Conservation (phyloP, 208 protist species). For the Trypanosoma vivax region DNA sequence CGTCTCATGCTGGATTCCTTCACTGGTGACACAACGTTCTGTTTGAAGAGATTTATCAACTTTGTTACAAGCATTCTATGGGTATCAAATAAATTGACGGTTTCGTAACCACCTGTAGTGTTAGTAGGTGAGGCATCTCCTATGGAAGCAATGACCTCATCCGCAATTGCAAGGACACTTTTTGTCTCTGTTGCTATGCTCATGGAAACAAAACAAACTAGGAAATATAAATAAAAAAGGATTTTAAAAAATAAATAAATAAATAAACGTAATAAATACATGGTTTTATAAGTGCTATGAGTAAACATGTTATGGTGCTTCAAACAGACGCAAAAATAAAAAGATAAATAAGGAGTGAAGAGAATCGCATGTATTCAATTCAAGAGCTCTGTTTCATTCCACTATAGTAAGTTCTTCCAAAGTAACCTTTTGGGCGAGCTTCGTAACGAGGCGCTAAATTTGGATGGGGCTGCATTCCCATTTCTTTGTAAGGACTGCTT, state of each 20-base stretch:
- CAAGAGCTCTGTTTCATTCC: slow-evolving; percentile 68
- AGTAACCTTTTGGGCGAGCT: slow-evolving; percentile 58
- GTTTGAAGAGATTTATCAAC: slow-evolving; percentile 11
- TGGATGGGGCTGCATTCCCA: slow-evolving; percentile 64
- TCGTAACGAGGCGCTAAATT: slow-evolving; percentile 81
- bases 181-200: slow-evolving; percentile 10
- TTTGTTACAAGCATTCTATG: slow-evolving; percentile 1
- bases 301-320: not conserved
- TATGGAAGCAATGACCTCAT: slow-evolving; percentile 20
- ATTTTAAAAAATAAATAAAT: not conserved
- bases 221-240: not conserved
- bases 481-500: slow-evolving; percentile 80
- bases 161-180: slow-evolving; percentile 15
- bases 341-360: not conserved
- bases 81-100: not conserved
- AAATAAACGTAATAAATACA: slow-evolving; percentile 16
- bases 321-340: slow-evolving; percentile 17
- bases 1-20: slow-evolving; percentile 1
- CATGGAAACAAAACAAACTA: slow-evolving; percentile 8
- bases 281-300: not conserved
- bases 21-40: not conserved
- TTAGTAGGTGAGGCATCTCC: not conserved
- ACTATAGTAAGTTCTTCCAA: slow-evolving; percentile 76
- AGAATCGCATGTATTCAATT: slow-evolving; percentile 7
- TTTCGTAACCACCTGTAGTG: not conserved